These are phyloP conservation scores for Aspergillus quadrilineatus DNA, from an alignment of 2,329 filamentous ascomycete genomes.

Conservation along the genomic window DNA sequence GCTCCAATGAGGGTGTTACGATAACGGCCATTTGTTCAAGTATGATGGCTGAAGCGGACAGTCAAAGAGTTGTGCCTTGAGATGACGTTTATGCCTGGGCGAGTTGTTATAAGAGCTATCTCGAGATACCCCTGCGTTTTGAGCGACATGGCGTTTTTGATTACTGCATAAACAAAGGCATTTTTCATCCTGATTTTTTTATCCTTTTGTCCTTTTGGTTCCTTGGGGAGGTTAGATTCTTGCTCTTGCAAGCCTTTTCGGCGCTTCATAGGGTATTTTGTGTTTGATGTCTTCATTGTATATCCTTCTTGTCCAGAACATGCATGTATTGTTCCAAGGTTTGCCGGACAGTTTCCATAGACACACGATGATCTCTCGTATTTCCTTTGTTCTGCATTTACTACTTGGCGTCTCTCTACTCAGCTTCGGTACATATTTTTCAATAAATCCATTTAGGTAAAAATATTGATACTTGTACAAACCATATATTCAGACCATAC, in stretches of 20 bases:
- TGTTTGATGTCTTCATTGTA: background rate
- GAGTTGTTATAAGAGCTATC: slow-evolving; percentile 15
- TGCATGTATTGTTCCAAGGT: background rate
- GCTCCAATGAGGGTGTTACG: slow-evolving; percentile 38
- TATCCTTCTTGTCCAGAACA: slow-evolving; percentile 2
- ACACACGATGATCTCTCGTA: slow-evolving; percentile 1
- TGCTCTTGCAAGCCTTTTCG: background rate
- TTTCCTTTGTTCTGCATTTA: slow-evolving; percentile 15
- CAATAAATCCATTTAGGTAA: background rate
- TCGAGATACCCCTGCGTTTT: slow-evolving; percentile 32
- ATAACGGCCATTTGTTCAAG: slow-evolving; percentile 14
- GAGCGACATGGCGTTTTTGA: slow-evolving; percentile 19
- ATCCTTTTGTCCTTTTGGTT: background rate
- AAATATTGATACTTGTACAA: no score
- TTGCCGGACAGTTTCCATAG: background rate
- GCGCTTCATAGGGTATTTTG: background rate
- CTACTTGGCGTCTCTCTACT: background rate
- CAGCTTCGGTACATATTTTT: background rate
- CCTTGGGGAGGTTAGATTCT: background rate
- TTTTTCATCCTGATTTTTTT: slow-evolving; percentile 2
- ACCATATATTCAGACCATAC: background rate
- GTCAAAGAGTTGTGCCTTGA: background rate
- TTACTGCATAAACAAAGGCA: background rate
- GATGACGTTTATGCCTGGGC: slow-evolving; percentile 10
- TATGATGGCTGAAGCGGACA: background rate